A percentile compares a stretch with the other conserved stretches of the same genome.
Evolutionary conservation across 2,329 filamentous ascomycete species (phyloP).

Genomic region (Stagonosporopsis cucurbitacearum): DNA sequence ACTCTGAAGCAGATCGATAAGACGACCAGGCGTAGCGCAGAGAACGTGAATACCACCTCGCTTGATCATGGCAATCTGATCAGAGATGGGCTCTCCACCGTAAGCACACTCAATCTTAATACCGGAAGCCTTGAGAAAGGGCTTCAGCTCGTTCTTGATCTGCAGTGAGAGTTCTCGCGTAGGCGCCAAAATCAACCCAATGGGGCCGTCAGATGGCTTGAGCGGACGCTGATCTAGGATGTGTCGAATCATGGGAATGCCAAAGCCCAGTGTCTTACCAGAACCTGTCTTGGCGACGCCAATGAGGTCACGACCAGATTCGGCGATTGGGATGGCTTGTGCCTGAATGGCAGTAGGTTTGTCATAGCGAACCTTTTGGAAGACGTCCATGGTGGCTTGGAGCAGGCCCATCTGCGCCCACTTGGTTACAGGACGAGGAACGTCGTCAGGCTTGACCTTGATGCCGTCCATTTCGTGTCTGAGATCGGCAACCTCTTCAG

Average conservation of each 20-base stretch:
- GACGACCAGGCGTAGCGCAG: conserved; percentile 83
- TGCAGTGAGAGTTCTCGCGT: conserved; percentile 93
- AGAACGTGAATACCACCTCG: conserved; percentile 94
- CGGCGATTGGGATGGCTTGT: conserved; percentile 91
- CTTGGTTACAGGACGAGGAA: conserved; percentile 92
- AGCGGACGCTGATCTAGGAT: conserved; percentile 91
- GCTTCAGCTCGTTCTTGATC: conserved; percentile 93
- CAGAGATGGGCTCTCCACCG: conserved; percentile 93
- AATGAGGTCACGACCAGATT: conserved; percentile 94
- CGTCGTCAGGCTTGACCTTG: conserved; percentile 76
- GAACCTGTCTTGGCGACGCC: conserved; percentile 98
- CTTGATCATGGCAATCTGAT: conserved; percentile 96
- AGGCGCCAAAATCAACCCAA: conserved; percentile 89
- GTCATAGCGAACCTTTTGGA: conserved; percentile 81
- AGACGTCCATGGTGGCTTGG: conserved; percentile 83
- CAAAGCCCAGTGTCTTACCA: conserved; percentile 94
- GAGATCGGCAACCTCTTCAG: conserved; percentile 81
- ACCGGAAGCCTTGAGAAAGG: conserved; percentile 85
- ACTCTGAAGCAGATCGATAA: conserved; percentile 93
- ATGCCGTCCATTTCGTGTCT: conserved; percentile 92
- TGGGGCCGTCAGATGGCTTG: conserved; percentile 83
- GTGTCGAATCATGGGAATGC: conserved; percentile 96
- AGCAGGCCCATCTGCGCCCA: conserved; percentile 96
- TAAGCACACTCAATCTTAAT: conserved; percentile 91
- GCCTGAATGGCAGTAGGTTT: conserved; percentile 93